Base-by-base conservation (phyloP, 352 stramenopile genomes). In the Globisporangium parvum region DNA sequence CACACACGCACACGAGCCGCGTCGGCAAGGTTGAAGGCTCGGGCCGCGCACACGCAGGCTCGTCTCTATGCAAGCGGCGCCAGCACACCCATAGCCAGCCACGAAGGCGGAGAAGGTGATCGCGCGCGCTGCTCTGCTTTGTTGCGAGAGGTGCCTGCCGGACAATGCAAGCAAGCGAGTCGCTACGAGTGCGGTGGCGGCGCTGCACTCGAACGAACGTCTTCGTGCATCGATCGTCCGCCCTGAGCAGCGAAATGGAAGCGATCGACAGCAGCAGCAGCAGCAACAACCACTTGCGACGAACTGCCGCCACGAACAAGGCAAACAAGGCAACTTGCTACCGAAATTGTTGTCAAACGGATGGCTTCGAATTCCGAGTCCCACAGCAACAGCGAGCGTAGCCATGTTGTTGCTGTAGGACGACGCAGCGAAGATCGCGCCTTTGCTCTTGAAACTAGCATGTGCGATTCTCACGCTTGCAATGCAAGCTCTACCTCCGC, bases 341-440 rank as follows among this genome's bases (percentile, higher is more conserved):
- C 14, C 14, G 15, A 45, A 45, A 18, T 18, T 12, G n/a, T 47
- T 47, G 41, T 47, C 41, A 47, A 47, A 23, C n/a, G 41, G 20
- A 47, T 47, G 41, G 41, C 41, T 47, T 47, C 41, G 20, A 24
- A 47, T 47, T 47, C n/a, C n/a, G 11, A 47, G 41, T 47, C 41
- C 41, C 41, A 47, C 41, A 10, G 20, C 47, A 24, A 18, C 47
- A 33, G 11, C 26, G 24, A 52, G 41, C 41, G 41, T 47, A 23
- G 41, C 18, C 41, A 47, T 47, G 17, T 47, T 20, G 41, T 14
- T 37, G 31, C 31, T 37, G 23, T 14, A 47, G 20, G 6, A 20
- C 15, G 2, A 47, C 31, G 31, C 31, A 14, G 3, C 1, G 31
- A 31, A 31, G 26, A 31, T 31, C 26, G 26, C 26, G 26, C 10